A percentile compares a stretch with the other conserved stretches of the same genome.
These are phyloP conservation scores for Coniochaeta prunicola DNA, from an alignment of 2,329 filamentous ascomycete genomes.

Conservation along the genomic window DNA sequence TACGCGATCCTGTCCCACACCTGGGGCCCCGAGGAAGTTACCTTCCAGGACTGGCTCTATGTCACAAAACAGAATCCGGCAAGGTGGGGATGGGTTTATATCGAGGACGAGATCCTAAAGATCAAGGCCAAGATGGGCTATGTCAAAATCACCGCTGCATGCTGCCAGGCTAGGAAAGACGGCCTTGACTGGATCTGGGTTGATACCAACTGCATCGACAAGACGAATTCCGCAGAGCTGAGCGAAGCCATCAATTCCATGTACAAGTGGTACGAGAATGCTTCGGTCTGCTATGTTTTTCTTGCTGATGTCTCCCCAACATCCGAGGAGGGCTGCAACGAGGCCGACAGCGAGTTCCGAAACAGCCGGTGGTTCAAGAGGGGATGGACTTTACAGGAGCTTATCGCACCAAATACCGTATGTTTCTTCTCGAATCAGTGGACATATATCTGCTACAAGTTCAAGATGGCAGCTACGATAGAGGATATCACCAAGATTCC, in stretches of 20 bases:
- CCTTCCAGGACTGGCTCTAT: conserved; percentile 3
- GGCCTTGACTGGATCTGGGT: conserved; percentile 1
- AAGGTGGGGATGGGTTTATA: not conserved
- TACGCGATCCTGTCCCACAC: conserved; percentile 13
- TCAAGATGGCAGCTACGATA: not conserved
- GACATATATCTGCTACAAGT: not conserved
- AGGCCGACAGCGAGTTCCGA: not conserved
- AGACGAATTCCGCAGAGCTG: conserved; percentile 6
- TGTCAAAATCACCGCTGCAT: not conserved
- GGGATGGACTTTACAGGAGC: conserved; percentile 10
- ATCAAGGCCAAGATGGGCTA: not conserved
- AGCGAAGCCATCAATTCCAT: conserved; percentile 5
- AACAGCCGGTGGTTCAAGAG: conserved; percentile 7
- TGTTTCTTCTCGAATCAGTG: conserved; percentile 5
- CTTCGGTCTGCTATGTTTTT: conserved; percentile 7
- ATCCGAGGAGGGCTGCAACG: not conserved
- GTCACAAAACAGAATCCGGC: not conserved
- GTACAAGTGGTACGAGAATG: conserved; percentile 6
- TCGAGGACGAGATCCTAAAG: not conserved
- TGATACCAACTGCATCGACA: conserved; percentile 9
- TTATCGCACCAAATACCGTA: conserved; percentile 4
- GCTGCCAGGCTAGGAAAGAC: not conserved
- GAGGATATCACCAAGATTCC: not conserved
- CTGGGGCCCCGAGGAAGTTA: conserved; percentile 3
- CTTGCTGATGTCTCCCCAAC: conserved; percentile 4